A percentile compares a stretch with the other conserved stretches of the same genome.
Evolutionary conservation across 2,329 filamentous ascomycete species (phyloP).

Genomic region (Talaromyces sp.): DNA sequence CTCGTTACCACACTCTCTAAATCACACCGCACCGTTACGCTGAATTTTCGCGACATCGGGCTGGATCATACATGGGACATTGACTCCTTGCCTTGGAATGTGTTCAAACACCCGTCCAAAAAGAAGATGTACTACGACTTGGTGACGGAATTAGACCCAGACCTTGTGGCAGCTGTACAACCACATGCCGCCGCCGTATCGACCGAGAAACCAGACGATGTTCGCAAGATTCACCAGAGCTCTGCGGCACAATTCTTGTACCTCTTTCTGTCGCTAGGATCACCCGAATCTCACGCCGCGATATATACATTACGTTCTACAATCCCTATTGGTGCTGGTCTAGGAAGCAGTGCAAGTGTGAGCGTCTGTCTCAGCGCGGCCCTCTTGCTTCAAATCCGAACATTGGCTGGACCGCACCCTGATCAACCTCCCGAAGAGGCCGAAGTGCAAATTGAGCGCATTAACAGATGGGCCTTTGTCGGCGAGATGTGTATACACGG

Average conservation of each 20-base stretch:
- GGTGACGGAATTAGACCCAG: conserved; percentile 76
- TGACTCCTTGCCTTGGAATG: conserved; percentile 79
- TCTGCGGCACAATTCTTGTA: conserved; percentile 87
- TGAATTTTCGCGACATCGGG: conserved; percentile 87
- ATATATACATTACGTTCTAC: conserved; percentile 90
- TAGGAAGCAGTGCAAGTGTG: conserved; percentile 93
- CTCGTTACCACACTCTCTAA: conserved; percentile 93
- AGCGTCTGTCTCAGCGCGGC: conserved; percentile 83
- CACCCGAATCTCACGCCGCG: conserved; percentile 71
- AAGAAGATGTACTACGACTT: conserved; percentile 95
- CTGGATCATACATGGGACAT: conserved; percentile 93
- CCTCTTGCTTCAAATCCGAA: conserved; percentile 80
- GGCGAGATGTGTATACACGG: conserved; percentile 96
- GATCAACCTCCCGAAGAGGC: conserved; percentile 86
- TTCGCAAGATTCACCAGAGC: conserved; percentile 77
- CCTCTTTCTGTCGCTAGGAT: conserved; percentile 82
- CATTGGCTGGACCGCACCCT: conserved; percentile 82
- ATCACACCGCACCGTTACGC: conserved; percentile 78
- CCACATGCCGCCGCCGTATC: conserved; percentile 74
- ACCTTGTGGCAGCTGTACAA: conserved; percentile 74
- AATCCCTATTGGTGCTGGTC: conserved; percentile 83
- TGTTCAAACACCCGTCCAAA: conserved; percentile 74
- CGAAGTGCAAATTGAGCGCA: conserved; percentile 84
- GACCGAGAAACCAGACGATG: conserved; percentile 59
- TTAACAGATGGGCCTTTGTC: conserved; percentile 97